Conservation (phyloP, 2,329 filamentous ascomycete species). For the Penicillium sp. region DNA sequence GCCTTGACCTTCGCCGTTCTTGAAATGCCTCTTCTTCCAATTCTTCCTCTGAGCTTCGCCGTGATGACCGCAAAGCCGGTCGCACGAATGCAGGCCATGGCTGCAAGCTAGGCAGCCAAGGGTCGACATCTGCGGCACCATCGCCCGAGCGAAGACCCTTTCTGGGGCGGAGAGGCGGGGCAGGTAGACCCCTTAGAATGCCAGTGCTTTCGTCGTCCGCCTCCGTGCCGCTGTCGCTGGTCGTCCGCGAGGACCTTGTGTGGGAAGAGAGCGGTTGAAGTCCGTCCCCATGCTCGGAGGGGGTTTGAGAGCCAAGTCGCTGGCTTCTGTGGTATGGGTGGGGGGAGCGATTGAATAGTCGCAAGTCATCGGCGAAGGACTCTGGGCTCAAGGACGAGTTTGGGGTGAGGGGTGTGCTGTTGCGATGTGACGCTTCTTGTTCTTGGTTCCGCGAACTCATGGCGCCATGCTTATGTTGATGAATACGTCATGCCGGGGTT, state of each 20-base stretch:
- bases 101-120: conserved; percentile 32
- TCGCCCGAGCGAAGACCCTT: conserved; percentile 69
- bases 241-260: conserved; percentile 58
- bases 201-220: conserved; percentile 83
- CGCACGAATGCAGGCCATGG: conserved; percentile 36
- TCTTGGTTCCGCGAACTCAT: conserved; percentile 38
- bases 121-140: conserved; percentile 25
- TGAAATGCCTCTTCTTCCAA: conserved; percentile 25
- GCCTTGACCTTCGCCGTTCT: conserved; percentile 27
- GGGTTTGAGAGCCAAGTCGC: conserved; percentile 55
- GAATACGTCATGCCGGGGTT: conserved; percentile 31
- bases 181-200: conserved; percentile 79
- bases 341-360: conserved; percentile 61
- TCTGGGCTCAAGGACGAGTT: conserved; percentile 16
- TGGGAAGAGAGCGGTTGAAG: conserved; percentile 25
- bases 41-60: conserved; percentile 35
- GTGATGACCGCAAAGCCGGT: conserved; percentile 28
- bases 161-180: conserved; percentile 69
- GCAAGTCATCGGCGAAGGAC: conserved; percentile 36
- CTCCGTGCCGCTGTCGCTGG: conserved; percentile 90
- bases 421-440: conserved; percentile 23
- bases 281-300: conserved; percentile 37
- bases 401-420: conserved; percentile 19
- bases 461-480: conserved; percentile 34
- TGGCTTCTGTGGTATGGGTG: conserved; percentile 69